phyloP scores from a whole-genome alignment of 129 eudicot genomes.

The Dittrichia graveolens region DNA sequence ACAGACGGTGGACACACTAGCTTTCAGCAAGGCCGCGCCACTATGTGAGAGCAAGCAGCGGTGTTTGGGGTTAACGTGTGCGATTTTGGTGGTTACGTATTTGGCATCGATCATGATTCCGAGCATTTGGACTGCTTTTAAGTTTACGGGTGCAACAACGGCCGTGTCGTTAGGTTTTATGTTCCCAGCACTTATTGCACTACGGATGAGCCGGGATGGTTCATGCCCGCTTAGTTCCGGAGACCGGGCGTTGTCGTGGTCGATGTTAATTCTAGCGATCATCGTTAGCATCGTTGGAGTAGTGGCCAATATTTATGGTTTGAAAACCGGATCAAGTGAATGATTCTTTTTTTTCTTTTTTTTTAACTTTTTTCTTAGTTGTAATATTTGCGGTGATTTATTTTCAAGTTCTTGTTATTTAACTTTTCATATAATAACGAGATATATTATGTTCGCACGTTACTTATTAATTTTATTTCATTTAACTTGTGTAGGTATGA shows the following conservation, averaged over 20 bases:
- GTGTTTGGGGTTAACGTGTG: constrained; percentile 54
- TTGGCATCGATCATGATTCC: constrained; percentile 71
- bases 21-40: constrained; percentile 54
- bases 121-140: constrained; percentile 90
- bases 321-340: constrained; percentile 36
- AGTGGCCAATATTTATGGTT: constrained; percentile 63
- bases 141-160: constrained; percentile 90
- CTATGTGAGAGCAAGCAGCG: constrained; percentile 62
- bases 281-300: constrained; percentile 74
- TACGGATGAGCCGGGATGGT: constrained; percentile 60
- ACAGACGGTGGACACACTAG: constrained; percentile 65
- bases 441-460: too few species aligned
- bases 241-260: constrained; percentile 59
- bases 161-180: constrained; percentile 85
- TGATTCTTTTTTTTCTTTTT: not conserved
- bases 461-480: too few species aligned
- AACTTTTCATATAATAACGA: too few species aligned
- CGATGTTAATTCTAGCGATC: constrained; percentile 68
- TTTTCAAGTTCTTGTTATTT: too few species aligned
- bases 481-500: too few species aligned
- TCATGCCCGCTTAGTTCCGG: constrained; percentile 34
- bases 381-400: not conserved
- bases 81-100: constrained; percentile 48
- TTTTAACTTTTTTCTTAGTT: not conserved
- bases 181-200: constrained; percentile 73